Base-by-base conservation (phyloP, 257 asterid species). In the Mitragyna speciosa region DNA sequence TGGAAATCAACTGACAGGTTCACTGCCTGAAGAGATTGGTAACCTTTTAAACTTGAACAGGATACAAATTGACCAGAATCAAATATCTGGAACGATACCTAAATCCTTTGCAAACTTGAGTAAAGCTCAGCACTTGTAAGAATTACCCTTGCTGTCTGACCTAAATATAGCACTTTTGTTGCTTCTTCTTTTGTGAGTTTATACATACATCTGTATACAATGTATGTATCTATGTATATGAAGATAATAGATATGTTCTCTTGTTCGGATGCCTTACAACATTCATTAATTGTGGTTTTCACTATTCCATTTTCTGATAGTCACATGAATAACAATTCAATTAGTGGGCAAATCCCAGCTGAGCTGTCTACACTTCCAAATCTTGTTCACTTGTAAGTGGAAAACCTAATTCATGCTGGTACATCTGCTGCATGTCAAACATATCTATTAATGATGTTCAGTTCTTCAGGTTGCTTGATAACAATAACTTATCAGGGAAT, bases 251-350 rank as follows among this genome's bases (percentile, higher is more conserved):
- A 48, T 64, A 4, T n/a, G 6, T 61, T 56, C 11, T 61, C 17
- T 43, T 61, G 72, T 1, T 59, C 17, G 33, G 54, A 48, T 79
- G 72, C 9, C 56, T 78, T 22, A 5, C 61, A 73, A 45, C 77
- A 6, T 39, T 65, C 77, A 75, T 65, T 80, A 59, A 31, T 81
- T 79, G 56, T 84, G 70, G 31, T 80, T 54, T 61, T 85, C 76
- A 22, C 71, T 72, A 36, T 30, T 24, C 84, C 83, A 83, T 70
- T 70, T 58, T 81, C 30, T 49, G 75, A 80, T 97, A 96, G 99
- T 89, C 99, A 96, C 88, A 92, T 96, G 99, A 96, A 96, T 82
- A 96, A 96, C 86, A 96, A 96, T 87, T 96, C 97, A 65, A 88
- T 96, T 68, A 91, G 96, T 79, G 99, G 98, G 43, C 90, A 80